Evolutionary conservation across 352 stramenopile species (phyloP).

Genomic region (Elongisporangium undulatum): DNA sequence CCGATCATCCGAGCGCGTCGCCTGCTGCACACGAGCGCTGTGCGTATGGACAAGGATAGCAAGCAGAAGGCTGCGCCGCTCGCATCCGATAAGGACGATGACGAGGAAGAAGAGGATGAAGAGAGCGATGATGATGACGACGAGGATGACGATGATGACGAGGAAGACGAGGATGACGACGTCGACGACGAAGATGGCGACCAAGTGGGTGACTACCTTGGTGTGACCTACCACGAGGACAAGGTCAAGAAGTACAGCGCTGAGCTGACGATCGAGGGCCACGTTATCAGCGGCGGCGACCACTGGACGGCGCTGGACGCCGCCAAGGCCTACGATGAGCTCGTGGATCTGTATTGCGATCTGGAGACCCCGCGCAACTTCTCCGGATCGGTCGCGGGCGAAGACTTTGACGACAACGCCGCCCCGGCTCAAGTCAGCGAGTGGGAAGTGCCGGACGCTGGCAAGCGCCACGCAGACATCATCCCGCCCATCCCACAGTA

Average conservation of each 20-base stretch:
- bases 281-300: conserved; percentile 72
- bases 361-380: conserved; percentile 78
- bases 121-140: conserved; percentile 16
- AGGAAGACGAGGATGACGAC: conserved; percentile 19
- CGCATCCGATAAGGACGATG: conserved; percentile 4
- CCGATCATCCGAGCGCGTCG: neutral
- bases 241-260: conserved; percentile 87
- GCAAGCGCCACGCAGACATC: conserved; percentile 72
- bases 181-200: conserved; percentile 24
- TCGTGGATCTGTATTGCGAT: conserved; percentile 78
- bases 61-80: neutral
- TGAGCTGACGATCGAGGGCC: conserved; percentile 58
- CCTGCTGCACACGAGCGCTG: neutral
- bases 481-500: conserved; percentile 53
- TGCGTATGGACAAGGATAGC: neutral
- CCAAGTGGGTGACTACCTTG: conserved; percentile 45
- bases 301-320: conserved; percentile 82
- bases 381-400: conserved; percentile 16
- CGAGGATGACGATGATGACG: conserved; percentile 14
- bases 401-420: conserved; percentile 12
- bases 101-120: conserved; percentile 8
- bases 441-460: conserved; percentile 60
- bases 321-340: conserved; percentile 78
- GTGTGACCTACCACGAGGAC: conserved; percentile 53
- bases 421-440: conserved; percentile 18